Conservation (phyloP, 2,329 filamentous ascomycete species). For the Monilinia fructigena region DNA sequence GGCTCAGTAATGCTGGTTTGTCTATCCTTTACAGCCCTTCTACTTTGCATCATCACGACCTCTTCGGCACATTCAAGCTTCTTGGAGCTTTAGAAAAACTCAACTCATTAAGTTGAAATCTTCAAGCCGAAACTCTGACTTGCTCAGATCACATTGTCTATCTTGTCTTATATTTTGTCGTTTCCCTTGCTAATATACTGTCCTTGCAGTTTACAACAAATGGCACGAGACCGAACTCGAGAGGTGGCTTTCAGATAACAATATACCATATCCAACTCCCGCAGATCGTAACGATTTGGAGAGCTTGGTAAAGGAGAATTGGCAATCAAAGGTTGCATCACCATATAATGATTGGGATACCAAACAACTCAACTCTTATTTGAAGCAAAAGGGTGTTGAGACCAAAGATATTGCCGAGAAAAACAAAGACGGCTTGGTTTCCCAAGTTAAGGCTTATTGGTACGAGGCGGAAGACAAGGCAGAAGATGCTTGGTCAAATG, state of each 20-base stretch:
- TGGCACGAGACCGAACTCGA: conserved; percentile 99
- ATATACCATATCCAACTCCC: conserved; percentile 84
- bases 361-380: conserved; percentile 64
- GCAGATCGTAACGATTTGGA: conserved; percentile 95
- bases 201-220: conserved; percentile 81
- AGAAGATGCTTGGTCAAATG: conserved; percentile 66
- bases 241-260: conserved; percentile 90
- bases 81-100: conserved; percentile 17
- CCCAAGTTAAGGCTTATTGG: conserved; percentile 71
- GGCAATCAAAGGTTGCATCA: conserved; percentile 72
- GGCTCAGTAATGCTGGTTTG: conserved; percentile 85
- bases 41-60: not conserved
- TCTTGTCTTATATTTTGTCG: not conserved
- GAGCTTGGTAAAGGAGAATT: conserved; percentile 83
- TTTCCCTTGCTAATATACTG: conserved; percentile 35
- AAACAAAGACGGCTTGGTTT: conserved; percentile 66
- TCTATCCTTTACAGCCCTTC: conserved; percentile 27
- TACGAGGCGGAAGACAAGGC: conserved; percentile 77
- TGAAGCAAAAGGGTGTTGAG: conserved; percentile 69
- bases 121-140: not conserved
- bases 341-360: conserved; percentile 79
- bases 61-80: conserved; percentile 8
- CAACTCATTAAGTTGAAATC: not conserved
- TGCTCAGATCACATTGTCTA: conserved; percentile 1
- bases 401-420: conserved; percentile 64